These are phyloP conservation scores for Cyberlindnera sargentensis DNA, from an alignment of 805 yeast species.

Conservation along the genomic window DNA sequence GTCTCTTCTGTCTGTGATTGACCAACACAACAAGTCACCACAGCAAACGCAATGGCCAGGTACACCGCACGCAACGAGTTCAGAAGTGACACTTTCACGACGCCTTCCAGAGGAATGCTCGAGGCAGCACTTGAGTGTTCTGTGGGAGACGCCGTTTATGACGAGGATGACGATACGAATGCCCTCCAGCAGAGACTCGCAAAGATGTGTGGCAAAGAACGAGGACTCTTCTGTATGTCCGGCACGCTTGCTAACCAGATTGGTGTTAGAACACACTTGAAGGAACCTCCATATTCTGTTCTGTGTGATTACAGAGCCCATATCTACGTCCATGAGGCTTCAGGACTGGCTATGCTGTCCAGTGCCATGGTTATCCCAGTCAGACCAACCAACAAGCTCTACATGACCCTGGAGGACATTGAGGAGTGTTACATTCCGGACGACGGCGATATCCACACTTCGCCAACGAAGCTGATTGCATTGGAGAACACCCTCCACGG, in stretches of 20 bases:
- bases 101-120: slow-evolving; percentile 72
- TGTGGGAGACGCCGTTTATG: slow-evolving; percentile 84
- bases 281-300: slow-evolving; percentile 80
- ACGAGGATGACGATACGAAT: slow-evolving; percentile 69
- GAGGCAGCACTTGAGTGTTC: slow-evolving; percentile 50
- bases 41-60: neutral
- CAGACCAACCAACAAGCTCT: slow-evolving; percentile 64
- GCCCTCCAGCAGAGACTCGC: slow-evolving; percentile 60
- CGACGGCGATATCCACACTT: slow-evolving; percentile 79
- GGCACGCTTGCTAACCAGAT: slow-evolving; percentile 91
- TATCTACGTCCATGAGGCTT: slow-evolving; percentile 79
- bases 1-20: too few relatives aligned
- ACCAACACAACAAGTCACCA: neutral
- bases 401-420: slow-evolving; percentile 78
- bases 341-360: slow-evolving; percentile 81
- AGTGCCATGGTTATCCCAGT: slow-evolving; percentile 91
- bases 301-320: slow-evolving; percentile 85
- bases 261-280: slow-evolving; percentile 66
- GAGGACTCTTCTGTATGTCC: slow-evolving; percentile 76
- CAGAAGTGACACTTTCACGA: slow-evolving; percentile 84
- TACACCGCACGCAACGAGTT: slow-evolving; percentile 38
- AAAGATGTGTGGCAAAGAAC: slow-evolving; percentile 66
- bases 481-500: slow-evolving; percentile 90
- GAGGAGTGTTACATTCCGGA: slow-evolving; percentile 52
- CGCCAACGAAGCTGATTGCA: slow-evolving; percentile 81